Evolutionary conservation across 805 yeast genomes (phyloP), one percentile per base, ranked within the genome.

Genomic region (Yarrowia divulgata): DNA sequence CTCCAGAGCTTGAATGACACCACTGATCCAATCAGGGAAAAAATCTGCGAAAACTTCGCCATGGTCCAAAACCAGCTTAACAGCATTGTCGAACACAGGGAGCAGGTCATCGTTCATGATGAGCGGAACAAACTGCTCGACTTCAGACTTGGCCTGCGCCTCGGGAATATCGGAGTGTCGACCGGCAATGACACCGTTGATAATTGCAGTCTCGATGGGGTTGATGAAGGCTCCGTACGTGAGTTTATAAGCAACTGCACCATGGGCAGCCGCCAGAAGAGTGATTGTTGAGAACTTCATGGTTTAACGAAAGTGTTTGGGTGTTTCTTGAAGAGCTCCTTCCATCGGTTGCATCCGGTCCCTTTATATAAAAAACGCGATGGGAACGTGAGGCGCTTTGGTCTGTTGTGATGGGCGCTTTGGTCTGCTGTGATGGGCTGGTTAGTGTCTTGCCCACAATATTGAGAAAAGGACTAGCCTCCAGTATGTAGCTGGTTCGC

Each of bases 81-180:
- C 58, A 8, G 18, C 58, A 6, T 18, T 10, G 9, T 54, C 43
- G 10, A 54, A 37, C 43, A 37, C 13, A 37, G 58, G 58, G 4
- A 35, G 29, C 32, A 54, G 34, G 18, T 54, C 13, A 12, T 54
- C 58, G 43, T 54, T 37, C 58, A 54, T 16, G 43, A 54, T 35
- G 8, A 54, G 58, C 12, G 58, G 58, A 18, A 54, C 32, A 19
- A 54, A 54, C 18, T 35, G 8, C 4, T 19, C 13, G 18, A 54
- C 8, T 18, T 54, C 58, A 2, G 43, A 12, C 13, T 6, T 0
- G 12, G 58, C 58, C 34, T 54, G 58, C 0, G n/a, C n/a, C 14
- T 12, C 13, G 7, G 58, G 58, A 2, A 54, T 19, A 13, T 37
- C 43, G 0, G 7, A 4, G 13, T 37, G 40, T 54, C 58, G 42